Base-by-base conservation (phyloP, 345 rosid genomes). In the Erysimum cheiranthoides region DNA sequence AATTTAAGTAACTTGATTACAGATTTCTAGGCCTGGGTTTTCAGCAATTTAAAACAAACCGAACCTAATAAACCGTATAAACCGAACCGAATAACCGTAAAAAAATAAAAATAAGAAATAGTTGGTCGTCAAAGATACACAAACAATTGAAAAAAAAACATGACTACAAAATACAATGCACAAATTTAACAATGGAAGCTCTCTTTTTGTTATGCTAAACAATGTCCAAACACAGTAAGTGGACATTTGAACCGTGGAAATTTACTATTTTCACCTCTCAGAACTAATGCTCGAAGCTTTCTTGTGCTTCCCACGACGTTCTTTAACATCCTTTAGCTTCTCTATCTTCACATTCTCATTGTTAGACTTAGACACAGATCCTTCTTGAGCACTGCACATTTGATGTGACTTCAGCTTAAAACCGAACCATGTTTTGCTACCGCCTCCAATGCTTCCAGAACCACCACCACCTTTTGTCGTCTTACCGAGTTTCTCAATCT, bases 321-420 rank as follows among this genome's bases (percentile, higher is more conserved):
- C 86, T 76, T 84, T 87, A 51, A 79, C 83, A 18, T 85, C 86
- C 73, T 82, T 90, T 38, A 78, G 80, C 83, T 86, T 89, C 85
- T 83, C 95, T 9, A 67, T 47, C 84, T 85, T 84, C 68, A 77
- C 86, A 66, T 72, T 82, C 59, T 76, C 82, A 8, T 50, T 82
- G 49, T 85, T 90, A 71, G 86, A 93, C 60, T 89, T 89, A 60
- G 88, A 81, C 42, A 92, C 93, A 5, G 96, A 92, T 28, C 90
- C 90, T 74, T 94, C 98, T 73, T 90, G 90, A 6, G 95, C 97
- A 72, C 98, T 94, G 72, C 97, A 94, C 96, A 94, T 90, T 74
- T 92, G 97, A 52, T 72, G 77, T 13, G 97, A 90, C 83, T 94
- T 94, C 35, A 90, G 54, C 85, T 82, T 92, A 16, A 73, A 56